These are phyloP conservation scores for Eucalyptus fibrosa DNA, from an alignment of 345 rosid species.

Conservation along the genomic window DNA sequence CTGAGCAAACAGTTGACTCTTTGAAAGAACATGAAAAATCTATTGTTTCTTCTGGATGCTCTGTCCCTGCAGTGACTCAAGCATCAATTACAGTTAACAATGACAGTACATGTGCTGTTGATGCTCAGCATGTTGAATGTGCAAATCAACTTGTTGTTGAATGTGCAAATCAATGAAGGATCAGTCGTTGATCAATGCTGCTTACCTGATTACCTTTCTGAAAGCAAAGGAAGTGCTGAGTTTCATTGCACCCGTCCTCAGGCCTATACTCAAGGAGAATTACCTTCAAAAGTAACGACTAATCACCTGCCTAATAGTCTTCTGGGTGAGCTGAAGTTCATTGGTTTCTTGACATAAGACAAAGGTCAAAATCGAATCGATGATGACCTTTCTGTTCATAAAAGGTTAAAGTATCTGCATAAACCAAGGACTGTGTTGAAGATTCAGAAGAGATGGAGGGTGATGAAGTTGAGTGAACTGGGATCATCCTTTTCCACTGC, in stretches of 20 bases:
- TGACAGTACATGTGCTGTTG: constrained; percentile 8
- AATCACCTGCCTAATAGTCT: constrained; percentile 18
- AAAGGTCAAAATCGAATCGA: constrained; percentile 9
- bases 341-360: constrained; percentile 29
- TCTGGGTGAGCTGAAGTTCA: constrained; percentile 46
- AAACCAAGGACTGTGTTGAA: not conserved
- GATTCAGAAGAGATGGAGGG: constrained; percentile 19
- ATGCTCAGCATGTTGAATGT: constrained; percentile 7
- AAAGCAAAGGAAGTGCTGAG: constrained; percentile 29
- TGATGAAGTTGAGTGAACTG: not conserved
- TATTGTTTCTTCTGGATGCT: constrained; percentile 32
- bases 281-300: not conserved
- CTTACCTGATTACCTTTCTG: constrained; percentile 30
- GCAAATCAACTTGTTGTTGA: constrained; percentile 13
- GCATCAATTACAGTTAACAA: constrained; percentile 19
- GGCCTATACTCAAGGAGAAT: not conserved
- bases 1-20: constrained; percentile 1
- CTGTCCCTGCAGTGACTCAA: constrained; percentile 23
- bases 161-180: constrained; percentile 20
- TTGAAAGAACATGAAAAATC: constrained; percentile 20
- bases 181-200: constrained; percentile 36
- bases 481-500: not conserved
- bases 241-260: constrained; percentile 2
- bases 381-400: not conserved
- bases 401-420: not conserved